Percentiles rank a stretch among this genome's conserved stretches.
Conservation (phyloP, 441 rosid genomes). For the Rhodomyrtus psidioides region DNA sequence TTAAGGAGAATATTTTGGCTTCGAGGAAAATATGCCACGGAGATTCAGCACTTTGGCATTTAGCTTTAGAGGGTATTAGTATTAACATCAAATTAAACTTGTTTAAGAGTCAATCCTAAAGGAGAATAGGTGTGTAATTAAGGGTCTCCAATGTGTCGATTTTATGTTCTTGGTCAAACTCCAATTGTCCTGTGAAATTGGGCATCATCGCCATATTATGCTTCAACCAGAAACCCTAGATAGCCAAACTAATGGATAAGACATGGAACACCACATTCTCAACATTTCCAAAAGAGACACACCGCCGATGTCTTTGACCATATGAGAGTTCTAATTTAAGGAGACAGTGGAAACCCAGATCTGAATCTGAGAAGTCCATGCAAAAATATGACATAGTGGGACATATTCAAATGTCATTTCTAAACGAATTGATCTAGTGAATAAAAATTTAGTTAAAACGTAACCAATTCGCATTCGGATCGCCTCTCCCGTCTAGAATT, state of each 20-base stretch:
- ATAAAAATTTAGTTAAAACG: background rate
- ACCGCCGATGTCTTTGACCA: background rate
- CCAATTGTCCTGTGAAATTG: background rate
- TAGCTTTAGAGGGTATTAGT: background rate
- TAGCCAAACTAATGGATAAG: background rate
- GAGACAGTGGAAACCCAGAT: background rate
- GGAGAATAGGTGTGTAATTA: background rate
- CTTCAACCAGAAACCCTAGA: background rate
- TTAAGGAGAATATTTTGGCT: background rate
- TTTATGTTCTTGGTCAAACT: background rate
- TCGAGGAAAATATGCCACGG: background rate
- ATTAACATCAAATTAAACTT: background rate
- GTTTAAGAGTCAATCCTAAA: background rate
- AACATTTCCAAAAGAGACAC: background rate
- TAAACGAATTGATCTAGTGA: background rate
- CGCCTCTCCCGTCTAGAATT: background rate
- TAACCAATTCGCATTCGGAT: background rate
- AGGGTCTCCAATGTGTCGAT: conserved; percentile 11
- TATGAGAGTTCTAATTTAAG: background rate
- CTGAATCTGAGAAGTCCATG: background rate
- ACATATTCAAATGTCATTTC: background rate
- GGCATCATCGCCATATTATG: background rate
- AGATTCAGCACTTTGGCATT: conserved; percentile 27
- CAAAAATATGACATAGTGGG: background rate
- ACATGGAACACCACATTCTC: background rate